A percentile compares a stretch with the other conserved stretches of the same genome.
These are phyloP conservation scores for Serendipita sp. DNA, from an alignment of 768 basidiomycete species.

Conservation along the genomic window DNA sequence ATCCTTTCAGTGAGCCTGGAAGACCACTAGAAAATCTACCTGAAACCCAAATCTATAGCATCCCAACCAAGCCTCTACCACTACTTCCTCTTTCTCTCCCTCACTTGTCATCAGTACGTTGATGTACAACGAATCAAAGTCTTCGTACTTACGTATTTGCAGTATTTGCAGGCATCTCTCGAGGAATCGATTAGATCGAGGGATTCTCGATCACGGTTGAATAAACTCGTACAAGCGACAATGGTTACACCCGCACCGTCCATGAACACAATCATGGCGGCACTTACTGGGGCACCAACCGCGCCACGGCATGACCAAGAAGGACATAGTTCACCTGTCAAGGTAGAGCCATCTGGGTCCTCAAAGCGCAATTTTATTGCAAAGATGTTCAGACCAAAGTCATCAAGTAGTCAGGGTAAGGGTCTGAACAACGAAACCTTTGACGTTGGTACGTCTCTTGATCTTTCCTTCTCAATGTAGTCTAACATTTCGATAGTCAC, in stretches of 20 bases:
- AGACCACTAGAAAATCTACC: background rate
- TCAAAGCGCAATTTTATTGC: background rate
- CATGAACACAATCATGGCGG: background rate
- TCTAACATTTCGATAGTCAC: background rate
- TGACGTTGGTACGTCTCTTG: background rate
- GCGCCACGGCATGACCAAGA: background rate
- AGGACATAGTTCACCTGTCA: background rate
- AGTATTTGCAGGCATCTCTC: background rate
- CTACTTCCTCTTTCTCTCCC: background rate
- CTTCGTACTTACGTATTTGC: no score
- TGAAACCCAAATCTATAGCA: background rate
- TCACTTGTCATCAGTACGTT: background rate
- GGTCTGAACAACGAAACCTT: background rate
- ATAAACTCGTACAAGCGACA: background rate
- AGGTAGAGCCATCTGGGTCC: background rate
- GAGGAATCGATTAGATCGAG: background rate
- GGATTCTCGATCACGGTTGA: background rate
- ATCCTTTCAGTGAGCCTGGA: no score
- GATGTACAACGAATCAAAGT: no score
- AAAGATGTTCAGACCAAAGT: background rate
- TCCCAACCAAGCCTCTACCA: constrained; percentile 1
- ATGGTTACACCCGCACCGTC: background rate
- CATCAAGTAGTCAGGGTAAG: background rate
- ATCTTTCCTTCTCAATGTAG: background rate
- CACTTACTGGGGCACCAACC: background rate